Evolutionary conservation across 2,329 filamentous ascomycete genomes (phyloP).

Genomic region (Cordyceps sp.): DNA sequence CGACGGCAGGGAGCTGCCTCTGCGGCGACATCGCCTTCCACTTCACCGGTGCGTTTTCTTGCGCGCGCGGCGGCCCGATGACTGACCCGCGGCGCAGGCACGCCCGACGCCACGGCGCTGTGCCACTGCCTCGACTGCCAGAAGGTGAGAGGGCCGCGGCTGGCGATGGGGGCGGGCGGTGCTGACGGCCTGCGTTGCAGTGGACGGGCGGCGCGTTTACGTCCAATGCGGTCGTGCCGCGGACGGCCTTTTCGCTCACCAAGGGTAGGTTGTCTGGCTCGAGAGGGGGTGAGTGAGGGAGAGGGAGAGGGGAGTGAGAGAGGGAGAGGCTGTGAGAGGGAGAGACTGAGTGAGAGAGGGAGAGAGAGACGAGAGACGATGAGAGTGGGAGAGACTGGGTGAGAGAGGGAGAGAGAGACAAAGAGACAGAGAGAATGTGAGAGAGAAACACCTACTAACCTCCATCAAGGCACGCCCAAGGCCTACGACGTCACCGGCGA

Average conservation of each 20-base stretch:
- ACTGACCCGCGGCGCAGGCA: constrained; percentile 12
- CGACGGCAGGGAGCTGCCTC: too few species aligned
- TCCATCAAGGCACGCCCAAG: constrained; percentile 30
- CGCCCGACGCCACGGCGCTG: constrained; percentile 24
- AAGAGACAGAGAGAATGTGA: too few species aligned
- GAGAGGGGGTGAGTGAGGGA: background rate
- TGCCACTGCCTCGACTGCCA: constrained; percentile 38
- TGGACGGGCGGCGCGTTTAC: constrained; percentile 38
- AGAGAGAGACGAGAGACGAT: background rate
- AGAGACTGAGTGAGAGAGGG: background rate
- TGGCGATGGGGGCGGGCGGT: too few species aligned
- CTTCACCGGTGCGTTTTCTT: too few species aligned
- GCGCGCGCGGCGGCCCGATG: too few species aligned
- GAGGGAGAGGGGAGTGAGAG: background rate
- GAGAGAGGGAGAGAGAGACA: background rate
- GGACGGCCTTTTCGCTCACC: constrained; percentile 27
- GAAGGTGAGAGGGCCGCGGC: constrained; percentile 21
- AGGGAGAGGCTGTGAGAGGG: too few species aligned
- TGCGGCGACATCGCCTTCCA: too few species aligned
- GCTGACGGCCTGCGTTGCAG: constrained; percentile 6
- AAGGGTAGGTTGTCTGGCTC: constrained; percentile 22
- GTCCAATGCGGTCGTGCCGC: constrained; percentile 33
- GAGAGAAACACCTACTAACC: too few species aligned
- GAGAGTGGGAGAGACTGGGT: background rate
- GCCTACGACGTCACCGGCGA: constrained; percentile 27